A percentile compares a stretch with the other conserved stretches of the same genome.
Evolutionary conservation across 2,329 filamentous ascomycete genomes (phyloP).

Genomic region (Sphaerulina vaccinii): DNA sequence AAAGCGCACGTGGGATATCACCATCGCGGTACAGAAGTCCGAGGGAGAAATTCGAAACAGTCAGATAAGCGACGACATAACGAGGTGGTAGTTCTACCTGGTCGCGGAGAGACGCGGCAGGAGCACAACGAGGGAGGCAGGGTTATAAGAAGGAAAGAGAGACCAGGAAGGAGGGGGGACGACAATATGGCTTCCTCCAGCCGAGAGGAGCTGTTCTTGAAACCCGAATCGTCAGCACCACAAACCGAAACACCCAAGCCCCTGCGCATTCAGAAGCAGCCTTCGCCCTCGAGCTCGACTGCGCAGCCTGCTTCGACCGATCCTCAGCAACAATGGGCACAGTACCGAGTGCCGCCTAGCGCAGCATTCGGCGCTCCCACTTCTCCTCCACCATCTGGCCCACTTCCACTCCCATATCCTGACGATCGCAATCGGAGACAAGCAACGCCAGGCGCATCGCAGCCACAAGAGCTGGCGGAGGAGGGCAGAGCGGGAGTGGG

Average conservation of each 20-base stretch:
- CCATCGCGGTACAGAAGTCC: neutral
- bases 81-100: neutral
- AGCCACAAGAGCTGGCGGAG: constrained; percentile 31
- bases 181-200: constrained; percentile 14
- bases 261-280: constrained; percentile 36
- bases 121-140: constrained; percentile 1
- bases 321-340: constrained; percentile 37
- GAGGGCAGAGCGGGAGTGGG: constrained; percentile 27
- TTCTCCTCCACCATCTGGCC: constrained; percentile 34
- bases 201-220: constrained; percentile 27
- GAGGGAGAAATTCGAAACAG: neutral
- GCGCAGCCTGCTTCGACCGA: constrained; percentile 20
- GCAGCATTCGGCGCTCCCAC: constrained; percentile 34
- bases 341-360: constrained; percentile 35
- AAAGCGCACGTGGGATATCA: too few species aligned
- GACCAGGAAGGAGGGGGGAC: neutral
- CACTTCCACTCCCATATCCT: constrained; percentile 33
- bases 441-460: constrained; percentile 23
- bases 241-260: constrained; percentile 31
- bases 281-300: constrained; percentile 18
- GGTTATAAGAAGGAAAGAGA: neutral
- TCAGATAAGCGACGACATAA: neutral
- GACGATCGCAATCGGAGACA: constrained; percentile 29
- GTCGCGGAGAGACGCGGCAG: constrained; percentile 1
- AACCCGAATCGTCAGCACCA: constrained; percentile 18